Evolutionary conservation across 2,329 filamentous ascomycete species (phyloP).

Genomic region (Didymellaceae sp.): DNA sequence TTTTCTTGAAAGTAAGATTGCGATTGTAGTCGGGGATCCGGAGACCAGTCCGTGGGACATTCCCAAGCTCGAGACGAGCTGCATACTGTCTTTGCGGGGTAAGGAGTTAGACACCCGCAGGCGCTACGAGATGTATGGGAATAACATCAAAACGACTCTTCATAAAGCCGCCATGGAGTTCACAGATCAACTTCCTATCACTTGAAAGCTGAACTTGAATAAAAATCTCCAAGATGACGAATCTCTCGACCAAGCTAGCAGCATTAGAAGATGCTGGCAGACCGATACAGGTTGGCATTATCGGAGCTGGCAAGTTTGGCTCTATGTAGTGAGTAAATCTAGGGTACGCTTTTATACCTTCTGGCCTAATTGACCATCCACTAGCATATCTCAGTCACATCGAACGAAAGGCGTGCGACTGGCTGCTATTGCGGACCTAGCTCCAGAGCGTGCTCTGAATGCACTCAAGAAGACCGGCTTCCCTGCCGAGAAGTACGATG

Average conservation of each 20-base stretch:
- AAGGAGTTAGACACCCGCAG: conserved; percentile 1
- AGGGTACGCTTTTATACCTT: too few relatives aligned
- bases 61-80: conserved; percentile 12
- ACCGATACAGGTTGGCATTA: conserved; percentile 49
- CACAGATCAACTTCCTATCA: background rate
- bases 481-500: conserved; percentile 50
- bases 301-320: conserved; percentile 57
- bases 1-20: background rate
- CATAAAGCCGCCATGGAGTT: background rate
- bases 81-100: conserved; percentile 13
- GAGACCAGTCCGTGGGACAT: conserved; percentile 9
- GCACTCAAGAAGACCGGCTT: conserved; percentile 53
- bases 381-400: conserved; percentile 53
- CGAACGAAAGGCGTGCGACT: conserved; percentile 53
- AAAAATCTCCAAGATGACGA: conserved; percentile 16
- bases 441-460: conserved; percentile 49
- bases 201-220: background rate
- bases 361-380: background rate
- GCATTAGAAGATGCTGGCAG: conserved; percentile 20
- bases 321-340: conserved; percentile 50
- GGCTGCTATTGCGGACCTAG: conserved; percentile 55
- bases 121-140: background rate
- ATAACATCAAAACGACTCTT: background rate
- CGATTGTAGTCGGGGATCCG: conserved; percentile 1
- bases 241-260: conserved; percentile 24